Evolutionary conservation across 2,329 filamentous ascomycete species (phyloP).

Genomic region (Phialophora expanda): DNA sequence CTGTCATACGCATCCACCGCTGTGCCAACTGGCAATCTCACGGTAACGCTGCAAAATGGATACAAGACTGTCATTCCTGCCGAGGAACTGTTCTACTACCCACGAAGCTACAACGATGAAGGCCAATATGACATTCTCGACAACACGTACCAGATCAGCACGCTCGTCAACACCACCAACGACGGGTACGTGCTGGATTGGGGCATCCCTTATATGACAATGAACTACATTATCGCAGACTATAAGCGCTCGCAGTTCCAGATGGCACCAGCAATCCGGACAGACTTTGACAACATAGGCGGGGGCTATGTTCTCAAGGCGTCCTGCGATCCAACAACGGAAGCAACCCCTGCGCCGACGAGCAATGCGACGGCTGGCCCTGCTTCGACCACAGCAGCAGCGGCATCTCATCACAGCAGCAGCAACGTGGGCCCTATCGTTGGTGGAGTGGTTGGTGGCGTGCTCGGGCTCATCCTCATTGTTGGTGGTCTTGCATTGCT

Average conservation of each 20-base stretch:
- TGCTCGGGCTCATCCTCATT: constrained; percentile 33
- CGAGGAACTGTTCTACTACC: constrained; percentile 35
- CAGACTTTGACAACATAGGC: constrained; percentile 25
- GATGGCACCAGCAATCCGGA: constrained; percentile 36
- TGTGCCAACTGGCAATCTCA: constrained; percentile 33
- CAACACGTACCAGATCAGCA: constrained; percentile 29
- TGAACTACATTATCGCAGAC: constrained; percentile 38
- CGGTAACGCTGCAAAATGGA: constrained; percentile 34
- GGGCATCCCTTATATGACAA: constrained; percentile 37
- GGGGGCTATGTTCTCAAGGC: constrained; percentile 31
- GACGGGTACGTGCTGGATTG: constrained; percentile 31
- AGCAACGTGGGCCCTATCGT: constrained; percentile 37
- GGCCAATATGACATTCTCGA: constrained; percentile 31
- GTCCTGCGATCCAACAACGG: constrained; percentile 30
- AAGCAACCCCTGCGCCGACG: constrained; percentile 16
- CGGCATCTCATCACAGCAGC: constrained; percentile 2
- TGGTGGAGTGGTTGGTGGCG: constrained; percentile 39
- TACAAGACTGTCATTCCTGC: constrained; percentile 37
- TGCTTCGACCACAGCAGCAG: constrained; percentile 4
- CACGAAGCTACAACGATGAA: constrained; percentile 32
- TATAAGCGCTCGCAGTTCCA: constrained; percentile 33
- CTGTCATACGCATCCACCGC: constrained; percentile 23
- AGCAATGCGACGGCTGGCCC: constrained; percentile 1
- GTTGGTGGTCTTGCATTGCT: constrained; percentile 28
- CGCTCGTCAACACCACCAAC: constrained; percentile 27